Evolutionary conservation across 257 asterid species (phyloP).

Genomic region (Oldenlandia corymbosa): DNA sequence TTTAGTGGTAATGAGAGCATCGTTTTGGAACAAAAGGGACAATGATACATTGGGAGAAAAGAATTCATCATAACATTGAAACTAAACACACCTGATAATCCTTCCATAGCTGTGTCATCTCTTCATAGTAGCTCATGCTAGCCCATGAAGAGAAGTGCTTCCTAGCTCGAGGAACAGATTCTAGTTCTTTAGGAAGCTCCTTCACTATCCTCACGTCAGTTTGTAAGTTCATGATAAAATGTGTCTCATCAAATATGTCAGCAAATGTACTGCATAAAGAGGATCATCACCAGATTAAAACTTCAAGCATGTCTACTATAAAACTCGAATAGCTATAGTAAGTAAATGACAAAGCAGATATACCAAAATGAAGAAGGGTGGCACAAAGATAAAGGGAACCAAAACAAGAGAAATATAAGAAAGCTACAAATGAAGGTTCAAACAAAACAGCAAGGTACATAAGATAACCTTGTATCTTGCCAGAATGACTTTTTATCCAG

Average conservation of each 20-base stretch:
- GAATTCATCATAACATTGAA: background rate
- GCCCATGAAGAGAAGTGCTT: conserved; percentile 93
- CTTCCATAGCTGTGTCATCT: conserved; percentile 70
- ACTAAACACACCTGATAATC: conserved; percentile 53
- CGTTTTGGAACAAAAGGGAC: background rate
- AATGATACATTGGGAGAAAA: background rate
- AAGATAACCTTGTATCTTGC: conserved; percentile 81
- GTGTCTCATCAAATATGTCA: conserved; percentile 78
- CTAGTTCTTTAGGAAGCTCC: conserved; percentile 78
- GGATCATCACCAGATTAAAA: conserved; percentile 13
- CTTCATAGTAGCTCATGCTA: conserved; percentile 71
- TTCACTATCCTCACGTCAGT: conserved; percentile 70
- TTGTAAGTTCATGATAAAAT: conserved; percentile 58
- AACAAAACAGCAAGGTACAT: conserved; percentile 9
- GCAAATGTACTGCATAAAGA: conserved; percentile 66
- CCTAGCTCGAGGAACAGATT: conserved; percentile 79
- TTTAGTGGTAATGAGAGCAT: too few relatives aligned
- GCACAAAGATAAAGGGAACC: background rate
- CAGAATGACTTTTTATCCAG: conserved; percentile 90
- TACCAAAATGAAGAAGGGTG: background rate
- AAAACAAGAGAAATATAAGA: background rate
- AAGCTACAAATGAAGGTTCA: background rate
- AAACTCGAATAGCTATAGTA: background rate
- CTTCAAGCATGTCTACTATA: background rate
- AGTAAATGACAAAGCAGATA: background rate